phyloP scores from a whole-genome alignment of 2,329 filamentous ascomycete genomes.

The Canariomyces notabilis region DNA sequence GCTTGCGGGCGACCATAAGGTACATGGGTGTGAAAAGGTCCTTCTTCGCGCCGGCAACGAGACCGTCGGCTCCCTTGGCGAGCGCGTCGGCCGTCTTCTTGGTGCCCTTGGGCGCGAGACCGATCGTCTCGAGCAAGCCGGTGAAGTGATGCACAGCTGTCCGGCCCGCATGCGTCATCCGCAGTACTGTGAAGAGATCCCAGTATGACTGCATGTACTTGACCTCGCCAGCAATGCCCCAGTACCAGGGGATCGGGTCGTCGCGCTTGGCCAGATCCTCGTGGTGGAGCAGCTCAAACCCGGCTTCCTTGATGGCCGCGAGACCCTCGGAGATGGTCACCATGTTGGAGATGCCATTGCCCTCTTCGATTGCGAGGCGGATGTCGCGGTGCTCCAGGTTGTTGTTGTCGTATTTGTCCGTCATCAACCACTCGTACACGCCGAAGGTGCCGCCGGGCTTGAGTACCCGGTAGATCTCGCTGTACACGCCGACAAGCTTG shows the following conservation, averaged over 20 bases:
- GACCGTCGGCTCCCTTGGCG: constrained; percentile 72
- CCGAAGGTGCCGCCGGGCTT: constrained; percentile 95
- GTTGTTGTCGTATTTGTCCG: constrained; percentile 84
- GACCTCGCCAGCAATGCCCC: constrained; percentile 79
- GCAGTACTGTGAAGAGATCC: constrained; percentile 76
- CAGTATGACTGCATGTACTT: constrained; percentile 74
- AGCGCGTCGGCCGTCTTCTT: constrained; percentile 94
- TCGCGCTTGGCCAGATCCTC: constrained; percentile 79
- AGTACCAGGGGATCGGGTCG: constrained; percentile 86
- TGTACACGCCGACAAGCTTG: constrained; percentile 84
- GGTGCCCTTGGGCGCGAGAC: constrained; percentile 73
- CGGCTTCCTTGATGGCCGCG: constrained; percentile 76
- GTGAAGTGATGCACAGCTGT: constrained; percentile 70
- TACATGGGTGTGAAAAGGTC: constrained; percentile 99
- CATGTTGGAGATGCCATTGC: constrained; percentile 98
- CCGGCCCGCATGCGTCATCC: constrained; percentile 85
- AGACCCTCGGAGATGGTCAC: constrained; percentile 78
- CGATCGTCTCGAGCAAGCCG: constrained; percentile 67
- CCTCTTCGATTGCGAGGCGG: constrained; percentile 89
- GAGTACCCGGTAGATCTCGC: constrained; percentile 87
- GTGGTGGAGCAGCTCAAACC: constrained; percentile 76
- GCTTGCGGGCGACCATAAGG: constrained; percentile 90
- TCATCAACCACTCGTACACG: constrained; percentile 99
- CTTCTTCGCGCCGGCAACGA: constrained; percentile 80
- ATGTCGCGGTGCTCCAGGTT: constrained; percentile 84